phyloP scores from a whole-genome alignment of 352 stramenopile species.

The Phytophthora capsici region DNA sequence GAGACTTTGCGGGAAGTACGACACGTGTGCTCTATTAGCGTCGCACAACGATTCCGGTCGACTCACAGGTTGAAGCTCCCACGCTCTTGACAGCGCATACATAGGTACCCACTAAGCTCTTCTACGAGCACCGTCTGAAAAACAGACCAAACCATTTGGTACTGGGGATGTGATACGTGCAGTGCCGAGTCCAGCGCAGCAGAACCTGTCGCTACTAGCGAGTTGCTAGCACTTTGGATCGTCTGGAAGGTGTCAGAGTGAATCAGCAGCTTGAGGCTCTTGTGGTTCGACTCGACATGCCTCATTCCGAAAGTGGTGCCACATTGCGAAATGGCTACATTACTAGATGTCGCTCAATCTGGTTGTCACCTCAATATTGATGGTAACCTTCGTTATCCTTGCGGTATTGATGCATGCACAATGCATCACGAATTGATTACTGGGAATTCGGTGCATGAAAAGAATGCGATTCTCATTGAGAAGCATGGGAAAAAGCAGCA shows the following conservation, averaged over 20 bases:
- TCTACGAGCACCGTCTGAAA: background rate
- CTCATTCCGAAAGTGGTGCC: background rate
- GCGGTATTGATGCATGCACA: too few relatives aligned
- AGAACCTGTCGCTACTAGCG: too few relatives aligned
- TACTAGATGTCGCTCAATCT: too few relatives aligned
- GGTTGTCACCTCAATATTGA: too few relatives aligned
- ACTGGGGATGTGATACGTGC: too few relatives aligned
- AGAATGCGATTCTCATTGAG: background rate
- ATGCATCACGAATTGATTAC: background rate
- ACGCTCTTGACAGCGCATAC: conserved; percentile 16
- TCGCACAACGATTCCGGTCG: background rate
- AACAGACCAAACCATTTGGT: too few relatives aligned
- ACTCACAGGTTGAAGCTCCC: conserved; percentile 12
- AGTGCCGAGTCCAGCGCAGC: conserved; percentile 2
- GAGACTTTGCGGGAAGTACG: conserved; percentile 1
- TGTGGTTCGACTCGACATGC: background rate
- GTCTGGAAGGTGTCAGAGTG: conserved; percentile 7
- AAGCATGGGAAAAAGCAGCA: background rate
- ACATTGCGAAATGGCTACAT: background rate
- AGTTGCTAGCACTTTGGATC: conserved; percentile 1
- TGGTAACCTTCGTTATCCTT: too few relatives aligned
- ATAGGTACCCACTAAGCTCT: background rate
- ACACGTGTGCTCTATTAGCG: background rate
- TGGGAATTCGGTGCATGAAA: background rate
- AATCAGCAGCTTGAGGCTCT: conserved; percentile 4